Percentiles rank a stretch among this genome's conserved stretches.
These are phyloP conservation scores for Candida schatavii DNA, from an alignment of 805 yeast species.

Conservation along the genomic window DNA sequence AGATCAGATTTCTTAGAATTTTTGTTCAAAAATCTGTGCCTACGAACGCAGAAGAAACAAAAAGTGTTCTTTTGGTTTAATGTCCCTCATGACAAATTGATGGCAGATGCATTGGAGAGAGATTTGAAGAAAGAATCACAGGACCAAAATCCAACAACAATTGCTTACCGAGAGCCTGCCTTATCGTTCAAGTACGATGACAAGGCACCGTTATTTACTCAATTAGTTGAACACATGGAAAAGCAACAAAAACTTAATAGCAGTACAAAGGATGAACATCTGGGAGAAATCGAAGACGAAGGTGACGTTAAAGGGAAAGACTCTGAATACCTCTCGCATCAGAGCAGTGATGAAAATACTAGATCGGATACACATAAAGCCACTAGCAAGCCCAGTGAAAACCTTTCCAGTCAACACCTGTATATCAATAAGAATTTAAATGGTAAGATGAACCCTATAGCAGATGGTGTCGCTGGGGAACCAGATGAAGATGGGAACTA, in stretches of 20 bases:
- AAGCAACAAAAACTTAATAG: slow-evolving; percentile 15
- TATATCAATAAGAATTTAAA: neutral
- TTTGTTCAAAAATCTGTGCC: slow-evolving; percentile 78
- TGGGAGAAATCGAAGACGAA: neutral
- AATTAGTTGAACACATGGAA: slow-evolving; percentile 46
- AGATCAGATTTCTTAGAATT: slow-evolving; percentile 81
- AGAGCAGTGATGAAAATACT: neutral
- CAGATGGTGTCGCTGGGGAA: neutral
- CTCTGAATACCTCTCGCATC: neutral
- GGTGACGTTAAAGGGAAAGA: neutral
- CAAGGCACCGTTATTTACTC: slow-evolving; percentile 49
- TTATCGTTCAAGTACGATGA: slow-evolving; percentile 68
- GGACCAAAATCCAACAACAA: slow-evolving; percentile 67
- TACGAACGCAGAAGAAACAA: slow-evolving; percentile 93
- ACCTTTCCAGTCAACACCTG: neutral
- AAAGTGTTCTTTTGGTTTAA: slow-evolving; percentile 96
- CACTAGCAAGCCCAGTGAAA: neutral
- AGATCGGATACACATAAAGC: neutral
- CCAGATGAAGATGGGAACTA: neutral
- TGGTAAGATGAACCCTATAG: neutral
- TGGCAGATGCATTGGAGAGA: slow-evolving; percentile 90
- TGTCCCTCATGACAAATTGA: slow-evolving; percentile 88
- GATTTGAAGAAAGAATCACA: slow-evolving; percentile 76
- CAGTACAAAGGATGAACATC: neutral
- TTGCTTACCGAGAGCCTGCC: slow-evolving; percentile 75